Evolutionary conservation across 352 stramenopile species (phyloP), one percentile per base, ranked within the genome.

Genomic region (Pythium periplocum): DNA sequence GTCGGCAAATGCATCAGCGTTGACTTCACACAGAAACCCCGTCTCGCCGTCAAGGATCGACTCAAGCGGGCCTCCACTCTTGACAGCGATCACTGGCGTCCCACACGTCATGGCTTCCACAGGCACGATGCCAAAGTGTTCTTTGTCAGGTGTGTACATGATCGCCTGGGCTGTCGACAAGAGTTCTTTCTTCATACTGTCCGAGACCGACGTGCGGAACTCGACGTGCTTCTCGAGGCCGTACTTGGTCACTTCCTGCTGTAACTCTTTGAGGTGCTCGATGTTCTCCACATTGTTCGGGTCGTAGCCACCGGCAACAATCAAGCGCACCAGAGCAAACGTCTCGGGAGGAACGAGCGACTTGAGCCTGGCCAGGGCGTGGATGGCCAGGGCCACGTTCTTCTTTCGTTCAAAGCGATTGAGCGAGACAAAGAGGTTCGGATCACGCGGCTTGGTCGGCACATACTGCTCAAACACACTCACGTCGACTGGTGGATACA

Each of bases 361-460:
- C 39, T 82, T 68, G 26, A 96, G 62, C 47, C 83, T 55, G 3
- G 72, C 75, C 32, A 97, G 71, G 35, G 86, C 84, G 46, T 92
- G 66, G 57, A 97, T 82, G 11, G 87, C 87, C 4, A 98, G 68
- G 34, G 75, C 82, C 30, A 99, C 80, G 62, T 98, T 98, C 78
- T 98, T 99, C 86, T 99, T 99, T 10, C 96, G 80, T 73, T 99
- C 97, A 59, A 98, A 99, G 38, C 97, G 83, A 76, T 99, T 99
- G 51, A 99, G 68, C 33, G 95, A 98, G 17, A 99, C 84, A 55
- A 99, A 96, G 6, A 91, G 62, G 6, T 58, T 61, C 4, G 76
- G 39, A 33, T 85, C 59, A 36, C 73, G 73, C 1, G 64, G 56
- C 6, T 69, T 64, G n/a, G 60, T 57, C 10, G 73, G 53, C 5